Base-by-base conservation (phyloP, 805 yeast genomes). In the Brettanomyces sp. region DNA sequence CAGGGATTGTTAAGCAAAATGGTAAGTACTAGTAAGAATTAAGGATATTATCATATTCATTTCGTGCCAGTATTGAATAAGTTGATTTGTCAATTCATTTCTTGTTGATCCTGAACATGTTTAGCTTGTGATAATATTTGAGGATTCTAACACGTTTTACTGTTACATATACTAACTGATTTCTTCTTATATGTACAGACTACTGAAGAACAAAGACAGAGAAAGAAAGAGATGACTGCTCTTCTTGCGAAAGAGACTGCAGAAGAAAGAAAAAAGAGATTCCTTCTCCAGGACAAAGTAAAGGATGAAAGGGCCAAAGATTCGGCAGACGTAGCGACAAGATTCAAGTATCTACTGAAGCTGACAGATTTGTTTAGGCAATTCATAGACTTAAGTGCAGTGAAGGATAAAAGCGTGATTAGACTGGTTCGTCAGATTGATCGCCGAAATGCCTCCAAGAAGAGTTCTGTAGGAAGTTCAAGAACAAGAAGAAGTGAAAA, bases 401-500 rank as follows among this genome's bases (percentile, higher is more conserved):
- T 87, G 44, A 83, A 82, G 58, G 96, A 89, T 59, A 80, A 82
- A 28, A 72, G 73, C 36, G 77, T 90, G 57, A 80, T 79, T 60
- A 77, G 76, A 51, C 53, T 82, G 35, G 67, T 85, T 46, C 72
- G 76, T 52, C 74, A 73, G 42, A 68, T 79, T 25, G 89, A 83
- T 53, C 64, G 66, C 24, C 70, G 77, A 48, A 60, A 64, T 28
- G 70, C 71, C 23, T 60, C 66, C 35, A 65, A 63, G 43, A 53
- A 44, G 46, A 53, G 34, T 48, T 51, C 68, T 18, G 33, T 49
- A 7, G 28, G 52, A 11, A 48, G 45, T 23, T 42, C 46, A 25
- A 80, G 93, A 42, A 79, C 85, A 45, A 75, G 97, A 52, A 93
- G 90, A 58, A 80, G 96, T 0, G 98, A 93, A 64, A 84, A 87